Evolutionary conservation across 202 grass and related monocot species (phyloP).

Genomic region (Setaria italica): DNA sequence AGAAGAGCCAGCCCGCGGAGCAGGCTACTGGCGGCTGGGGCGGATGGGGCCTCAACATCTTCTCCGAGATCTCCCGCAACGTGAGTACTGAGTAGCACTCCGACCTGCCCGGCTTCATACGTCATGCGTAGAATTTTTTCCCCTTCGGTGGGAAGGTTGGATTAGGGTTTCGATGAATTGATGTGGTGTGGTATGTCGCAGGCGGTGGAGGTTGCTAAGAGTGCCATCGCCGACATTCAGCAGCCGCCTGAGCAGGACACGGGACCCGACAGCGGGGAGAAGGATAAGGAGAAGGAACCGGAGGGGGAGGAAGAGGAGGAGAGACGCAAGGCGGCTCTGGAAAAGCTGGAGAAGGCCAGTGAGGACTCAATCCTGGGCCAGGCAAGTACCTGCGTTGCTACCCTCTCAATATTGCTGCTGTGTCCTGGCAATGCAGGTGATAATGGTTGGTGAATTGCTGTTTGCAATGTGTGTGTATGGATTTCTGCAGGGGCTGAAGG

Average conservation of each 20-base stretch:
- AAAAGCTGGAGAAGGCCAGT: slow-evolving; percentile 81
- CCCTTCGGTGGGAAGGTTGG: not conserved
- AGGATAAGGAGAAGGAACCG: slow-evolving; percentile 36
- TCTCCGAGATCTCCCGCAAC: slow-evolving; percentile 93
- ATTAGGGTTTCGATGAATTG: slow-evolving; percentile 25
- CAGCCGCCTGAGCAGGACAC: slow-evolving; percentile 54
- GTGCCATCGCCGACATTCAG: slow-evolving; percentile 75
- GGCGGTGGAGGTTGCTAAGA: slow-evolving; percentile 94
- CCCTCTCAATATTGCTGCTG: not conserved
- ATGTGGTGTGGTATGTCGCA: slow-evolving; percentile 45
- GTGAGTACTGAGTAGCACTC: slow-evolving; percentile 59
- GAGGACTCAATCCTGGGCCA: slow-evolving; percentile 91
- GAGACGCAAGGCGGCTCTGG: slow-evolving; percentile 62
- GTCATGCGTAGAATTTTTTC: not conserved
- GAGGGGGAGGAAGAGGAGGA: slow-evolving; percentile 48
- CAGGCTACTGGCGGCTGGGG: slow-evolving; percentile 72
- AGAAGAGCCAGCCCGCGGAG: slow-evolving; percentile 35
- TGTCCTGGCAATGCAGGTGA: slow-evolving; percentile 24
- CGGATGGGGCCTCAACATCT: slow-evolving; percentile 85
- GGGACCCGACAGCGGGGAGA: slow-evolving; percentile 21
- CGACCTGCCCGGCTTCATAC: slow-evolving; percentile 24
- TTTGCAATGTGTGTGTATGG: slow-evolving; percentile 10
- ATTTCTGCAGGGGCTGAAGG: slow-evolving; percentile 85
- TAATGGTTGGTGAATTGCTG: slow-evolving; percentile 1
- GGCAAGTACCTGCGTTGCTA: slow-evolving; percentile 44